A percentile compares a stretch with the other conserved stretches of the same genome.
phyloP scores from a whole-genome alignment of 352 stramenopile species.

The Globisporangium heterothallicum region DNA sequence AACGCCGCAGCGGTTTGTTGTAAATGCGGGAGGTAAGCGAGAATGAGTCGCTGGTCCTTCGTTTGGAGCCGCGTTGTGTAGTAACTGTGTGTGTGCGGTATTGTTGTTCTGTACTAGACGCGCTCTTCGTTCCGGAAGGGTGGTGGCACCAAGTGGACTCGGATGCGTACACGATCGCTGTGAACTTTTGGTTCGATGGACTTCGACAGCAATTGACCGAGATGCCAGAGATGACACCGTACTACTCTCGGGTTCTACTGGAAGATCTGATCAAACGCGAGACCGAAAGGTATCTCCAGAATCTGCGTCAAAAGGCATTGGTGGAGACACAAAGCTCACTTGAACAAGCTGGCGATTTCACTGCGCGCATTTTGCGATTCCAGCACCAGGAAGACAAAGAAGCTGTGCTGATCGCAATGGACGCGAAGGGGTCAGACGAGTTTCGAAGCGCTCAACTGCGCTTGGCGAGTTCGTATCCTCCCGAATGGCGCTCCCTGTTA shows the following conservation, averaged over 20 bases:
- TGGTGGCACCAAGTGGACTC: slow-evolving; percentile 87
- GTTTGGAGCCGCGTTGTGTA: background rate
- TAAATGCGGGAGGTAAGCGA: slow-evolving; percentile 45
- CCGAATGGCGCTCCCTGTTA: slow-evolving; percentile 29
- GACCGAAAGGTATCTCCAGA: slow-evolving; percentile 21
- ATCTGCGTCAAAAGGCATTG: slow-evolving; percentile 12
- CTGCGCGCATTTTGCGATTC: slow-evolving; percentile 8
- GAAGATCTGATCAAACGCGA: slow-evolving; percentile 53
- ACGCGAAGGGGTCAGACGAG: slow-evolving; percentile 2
- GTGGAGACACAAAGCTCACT: no score
- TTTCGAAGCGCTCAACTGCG: slow-evolving; percentile 4
- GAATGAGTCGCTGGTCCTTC: background rate
- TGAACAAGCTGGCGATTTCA: background rate
- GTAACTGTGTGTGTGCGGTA: background rate
- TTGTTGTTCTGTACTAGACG: slow-evolving; percentile 26
- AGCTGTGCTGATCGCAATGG: slow-evolving; percentile 23
- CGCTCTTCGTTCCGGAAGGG: slow-evolving; percentile 74
- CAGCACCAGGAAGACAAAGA: slow-evolving; percentile 24
- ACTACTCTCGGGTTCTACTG: slow-evolving; percentile 62
- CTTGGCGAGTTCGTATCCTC: slow-evolving; percentile 15
- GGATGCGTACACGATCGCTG: slow-evolving; percentile 62
- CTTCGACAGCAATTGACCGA: slow-evolving; percentile 42
- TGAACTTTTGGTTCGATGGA: slow-evolving; percentile 84
- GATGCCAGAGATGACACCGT: slow-evolving; percentile 39
- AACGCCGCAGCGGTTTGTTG: slow-evolving; percentile 22